These are phyloP conservation scores for Sparassis latifolia DNA, from an alignment of 1,284 basidiomycete genomes.

Conservation along the genomic window DNA sequence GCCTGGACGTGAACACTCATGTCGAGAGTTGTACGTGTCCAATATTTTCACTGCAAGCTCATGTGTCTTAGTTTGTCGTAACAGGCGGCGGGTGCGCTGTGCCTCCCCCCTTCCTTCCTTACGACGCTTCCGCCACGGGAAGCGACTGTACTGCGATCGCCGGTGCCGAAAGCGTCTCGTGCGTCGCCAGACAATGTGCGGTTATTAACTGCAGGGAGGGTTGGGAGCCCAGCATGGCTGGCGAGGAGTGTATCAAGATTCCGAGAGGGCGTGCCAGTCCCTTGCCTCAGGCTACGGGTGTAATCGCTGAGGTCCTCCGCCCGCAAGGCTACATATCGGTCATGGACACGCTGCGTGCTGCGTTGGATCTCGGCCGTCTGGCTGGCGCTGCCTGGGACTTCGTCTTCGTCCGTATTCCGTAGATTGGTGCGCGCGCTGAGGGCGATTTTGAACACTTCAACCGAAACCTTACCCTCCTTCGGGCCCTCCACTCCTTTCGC, in stretches of 20 bases:
- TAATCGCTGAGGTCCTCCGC: no score
- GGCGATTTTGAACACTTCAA: no score
- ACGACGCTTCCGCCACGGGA: slow-evolving; percentile 10
- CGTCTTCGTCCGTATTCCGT: background rate
- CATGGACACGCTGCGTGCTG: background rate
- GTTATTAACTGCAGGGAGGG: slow-evolving; percentile 23
- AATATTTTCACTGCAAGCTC: background rate
- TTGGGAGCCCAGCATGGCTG: slow-evolving; percentile 15
- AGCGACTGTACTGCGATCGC: slow-evolving; percentile 28
- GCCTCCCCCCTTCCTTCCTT: slow-evolving; percentile 9
- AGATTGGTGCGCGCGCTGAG: no score
- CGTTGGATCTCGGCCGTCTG: background rate
- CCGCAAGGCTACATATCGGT: no score
- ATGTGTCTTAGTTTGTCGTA: background rate
- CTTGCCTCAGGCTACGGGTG: no score
- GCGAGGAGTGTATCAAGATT: slow-evolving; percentile 7
- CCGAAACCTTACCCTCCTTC: no score
- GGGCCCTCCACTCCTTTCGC: no score
- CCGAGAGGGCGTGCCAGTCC: background rate
- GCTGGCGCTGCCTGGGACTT: background rate
- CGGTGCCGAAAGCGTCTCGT: slow-evolving; percentile 23
- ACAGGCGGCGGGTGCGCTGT: slow-evolving; percentile 29
- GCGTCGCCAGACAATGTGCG: slow-evolving; percentile 24
- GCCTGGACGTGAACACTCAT: slow-evolving; percentile 21
- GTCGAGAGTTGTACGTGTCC: slow-evolving; percentile 26